phyloP scores from a whole-genome alignment of 2,329 filamentous ascomycete species.

The Triangularia setosa region DNA sequence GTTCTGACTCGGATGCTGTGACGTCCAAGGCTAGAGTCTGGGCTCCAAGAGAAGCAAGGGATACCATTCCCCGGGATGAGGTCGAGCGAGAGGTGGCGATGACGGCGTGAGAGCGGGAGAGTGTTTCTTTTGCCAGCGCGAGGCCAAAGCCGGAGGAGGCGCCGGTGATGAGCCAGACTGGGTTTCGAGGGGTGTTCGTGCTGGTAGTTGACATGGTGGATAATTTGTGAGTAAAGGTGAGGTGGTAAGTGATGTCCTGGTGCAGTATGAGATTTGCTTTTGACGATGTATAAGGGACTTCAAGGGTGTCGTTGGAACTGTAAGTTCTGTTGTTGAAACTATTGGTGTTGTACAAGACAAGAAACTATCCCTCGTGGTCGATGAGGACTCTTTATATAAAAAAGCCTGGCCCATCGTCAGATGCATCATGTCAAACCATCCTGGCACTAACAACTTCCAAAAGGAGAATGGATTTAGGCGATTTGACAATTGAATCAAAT shows the following conservation, averaged over 20 bases:
- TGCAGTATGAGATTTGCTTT: background rate
- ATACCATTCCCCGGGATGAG: conserved; percentile 18
- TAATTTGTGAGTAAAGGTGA: too few relatives aligned
- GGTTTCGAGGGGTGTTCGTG: background rate
- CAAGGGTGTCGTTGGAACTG: too few relatives aligned
- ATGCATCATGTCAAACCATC: background rate
- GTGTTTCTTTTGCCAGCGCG: conserved; percentile 33
- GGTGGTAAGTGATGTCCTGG: background rate
- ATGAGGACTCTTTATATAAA: background rate
- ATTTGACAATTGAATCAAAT: background rate
- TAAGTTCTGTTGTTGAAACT: background rate
- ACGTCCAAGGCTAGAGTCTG: conserved; percentile 28
- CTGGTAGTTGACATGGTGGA: conserved; percentile 2
- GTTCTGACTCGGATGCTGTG: conserved; percentile 22
- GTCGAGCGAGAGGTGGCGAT: conserved; percentile 38
- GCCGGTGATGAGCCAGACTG: conserved; percentile 39
- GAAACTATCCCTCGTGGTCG: background rate
- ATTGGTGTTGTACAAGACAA: background rate
- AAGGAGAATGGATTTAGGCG: background rate
- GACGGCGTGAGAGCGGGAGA: conserved; percentile 38
- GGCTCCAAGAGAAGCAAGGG: conserved; percentile 26
- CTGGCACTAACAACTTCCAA: background rate
- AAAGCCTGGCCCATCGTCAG: background rate
- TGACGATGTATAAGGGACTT: background rate
- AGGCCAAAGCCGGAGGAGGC: conserved; percentile 40